Base-by-base conservation (phyloP, 306 rosid species). In the Cucurbita argyrosperma region DNA sequence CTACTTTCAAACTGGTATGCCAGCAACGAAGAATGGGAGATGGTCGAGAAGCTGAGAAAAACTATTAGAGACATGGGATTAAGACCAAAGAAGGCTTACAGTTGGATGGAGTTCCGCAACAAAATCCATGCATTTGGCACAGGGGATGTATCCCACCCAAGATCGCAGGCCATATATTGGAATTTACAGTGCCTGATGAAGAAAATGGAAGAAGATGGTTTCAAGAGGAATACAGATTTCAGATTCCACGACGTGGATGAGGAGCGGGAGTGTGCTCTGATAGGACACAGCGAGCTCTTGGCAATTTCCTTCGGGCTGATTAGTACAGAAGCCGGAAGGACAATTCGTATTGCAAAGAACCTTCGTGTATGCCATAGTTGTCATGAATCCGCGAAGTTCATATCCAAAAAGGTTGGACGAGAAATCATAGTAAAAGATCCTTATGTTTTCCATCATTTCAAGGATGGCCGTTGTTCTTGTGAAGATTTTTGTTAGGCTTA, bases 101-200 rank as follows among this genome's bases (percentile, higher is more conserved):
- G 88, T 67, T 88, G 96, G 96, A 82, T 85, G 8, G 89, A 86
- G 72, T 73, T 76, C 49, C 65, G 80, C 77, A 85, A 84, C 45
- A 90, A 85, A 88, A 82, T 88, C 71, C 96, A 90, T 50, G 90
- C 80, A 38, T 90, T 90, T 65, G 88, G 87, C 38, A 90, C 89
- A 1, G 93, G 96, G 53, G 91, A 90, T 75, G 84, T 80, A 45
- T 79, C 91, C 43, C 94, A 88, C 73, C 91, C 90, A 6, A 76
- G 94, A 74, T 86, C 94, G 46, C 79, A 50, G 63, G 76, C 55
- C 78, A 84, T 87, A 65, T 84, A 81, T 79, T 81, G 78, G 71
- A 86, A 85, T 76, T 79, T 90, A 21, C 81, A 88, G 79, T 37
- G 76, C 81, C 67, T 88, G 74, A 75, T 76, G 82, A 79, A 85